These are phyloP conservation scores for Monilinia fructicola DNA, from an alignment of 2,329 filamentous ascomycete species.

Conservation along the genomic window DNA sequence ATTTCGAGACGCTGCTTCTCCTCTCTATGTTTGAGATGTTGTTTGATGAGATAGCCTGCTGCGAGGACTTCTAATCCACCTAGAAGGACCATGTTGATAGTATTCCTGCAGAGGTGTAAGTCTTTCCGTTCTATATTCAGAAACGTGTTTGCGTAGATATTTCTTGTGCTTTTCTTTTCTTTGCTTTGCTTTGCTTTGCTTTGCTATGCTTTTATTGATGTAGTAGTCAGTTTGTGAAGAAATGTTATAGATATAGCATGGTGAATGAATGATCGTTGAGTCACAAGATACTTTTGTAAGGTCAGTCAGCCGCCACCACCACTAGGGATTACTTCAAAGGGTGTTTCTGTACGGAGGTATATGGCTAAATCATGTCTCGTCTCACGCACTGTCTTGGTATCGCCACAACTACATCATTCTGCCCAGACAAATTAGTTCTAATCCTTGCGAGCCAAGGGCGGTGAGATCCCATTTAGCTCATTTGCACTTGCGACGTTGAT, in stretches of 20 bases:
- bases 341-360: no score
- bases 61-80: constrained; percentile 39
- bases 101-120: background rate
- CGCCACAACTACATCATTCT: no score
- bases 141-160: background rate
- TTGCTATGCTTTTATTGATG: background rate
- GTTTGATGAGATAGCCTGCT: constrained; percentile 38
- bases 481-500: no score
- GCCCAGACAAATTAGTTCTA: no score
- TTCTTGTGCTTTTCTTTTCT: background rate
- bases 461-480: no score
- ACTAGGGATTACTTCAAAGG: no score
- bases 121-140: background rate
- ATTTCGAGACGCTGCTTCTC: constrained; percentile 40
- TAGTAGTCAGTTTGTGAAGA: background rate
- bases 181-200: no score
- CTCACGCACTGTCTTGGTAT: no score
- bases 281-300: background rate
- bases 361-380: no score
- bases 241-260: constrained; percentile 1
- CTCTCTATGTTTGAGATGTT: constrained; percentile 37
- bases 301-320: background rate
- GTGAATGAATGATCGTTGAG: background rate
- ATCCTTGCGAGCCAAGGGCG: no score
- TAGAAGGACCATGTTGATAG: constrained; percentile 51